Base-by-base conservation (phyloP, 306 rosid species). In the Vicia faba region DNA sequence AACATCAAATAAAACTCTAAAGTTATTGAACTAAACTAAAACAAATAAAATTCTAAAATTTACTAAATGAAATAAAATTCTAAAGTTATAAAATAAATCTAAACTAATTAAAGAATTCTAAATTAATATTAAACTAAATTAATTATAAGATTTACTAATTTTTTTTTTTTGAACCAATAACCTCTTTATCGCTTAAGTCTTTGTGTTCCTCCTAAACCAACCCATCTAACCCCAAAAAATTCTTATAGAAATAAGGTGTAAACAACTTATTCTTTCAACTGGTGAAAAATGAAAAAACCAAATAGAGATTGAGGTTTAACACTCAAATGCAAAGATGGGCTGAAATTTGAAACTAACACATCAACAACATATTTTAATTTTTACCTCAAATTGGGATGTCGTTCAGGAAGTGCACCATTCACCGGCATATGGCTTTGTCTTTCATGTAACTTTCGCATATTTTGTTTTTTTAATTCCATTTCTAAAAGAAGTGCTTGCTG, bases 401-500 rank as follows among this genome's bases (percentile, higher is more conserved):
- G 55, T 41, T 33, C 69, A 36, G 26, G 46, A 16, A 60, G 72
- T 61, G 68, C 78, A 57, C 68, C 56, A 61, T 71, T 70, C 58
- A 62, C 64, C 68, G 64, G 73, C 39, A 15, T 41, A 60, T 79
- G 75, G 64, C 74, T 84, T 73, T 74, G 81, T 61, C 71, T 70
- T 72, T 81, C 71, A 39, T 64, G 71, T 77, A 89, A 76, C 80
- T 75, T 85, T 11, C 82, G 62, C 28, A 75, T 78, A 72, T 92
- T 89, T 60, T 82, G 79, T 77, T 71, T 81, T n/a, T 77, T 79
- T 84, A 11, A 92, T 85, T 57, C 95, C 97, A 65, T 79, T 83
- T 72, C 80, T 78, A 79, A 87, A 89, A 49, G 84, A 68, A 68
- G 84, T 84, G 83, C 88, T 85, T 19, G 96, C 96, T 59, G 74